Evolutionary conservation across 371 early-diverging fungal genomes (phyloP).

Genomic region (Mucor mucedo): DNA sequence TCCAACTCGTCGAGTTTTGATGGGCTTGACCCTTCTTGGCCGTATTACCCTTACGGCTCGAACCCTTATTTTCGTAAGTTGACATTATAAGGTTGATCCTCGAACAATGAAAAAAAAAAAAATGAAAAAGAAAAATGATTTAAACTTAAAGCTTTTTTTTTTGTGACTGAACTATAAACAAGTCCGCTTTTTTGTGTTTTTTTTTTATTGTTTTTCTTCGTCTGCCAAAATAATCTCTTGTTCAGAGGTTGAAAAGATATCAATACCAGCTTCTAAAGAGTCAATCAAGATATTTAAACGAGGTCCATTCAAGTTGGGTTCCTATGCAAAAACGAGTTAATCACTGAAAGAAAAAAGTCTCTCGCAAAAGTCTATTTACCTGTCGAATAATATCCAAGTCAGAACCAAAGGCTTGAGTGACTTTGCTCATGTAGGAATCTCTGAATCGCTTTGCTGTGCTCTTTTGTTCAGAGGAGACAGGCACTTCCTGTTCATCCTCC

Average conservation of each 20-base stretch:
- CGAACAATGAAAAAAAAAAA: constrained; percentile 6
- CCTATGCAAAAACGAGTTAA: constrained; percentile 23
- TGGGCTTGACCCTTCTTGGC: constrained; percentile 86
- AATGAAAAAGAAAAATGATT: constrained; percentile 15
- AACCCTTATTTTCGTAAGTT: constrained; percentile 45
- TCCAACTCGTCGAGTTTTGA: constrained; percentile 89
- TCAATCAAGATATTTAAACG: constrained; percentile 48
- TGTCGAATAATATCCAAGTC: constrained; percentile 54
- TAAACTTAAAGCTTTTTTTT: not conserved
- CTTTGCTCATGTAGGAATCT: constrained; percentile 46
- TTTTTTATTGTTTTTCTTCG: constrained; percentile 12
- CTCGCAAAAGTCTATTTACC: constrained; percentile 16
- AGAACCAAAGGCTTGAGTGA: constrained; percentile 52
- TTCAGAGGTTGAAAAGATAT: constrained; percentile 46
- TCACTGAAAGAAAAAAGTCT: not conserved
- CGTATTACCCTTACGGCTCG: constrained; percentile 61
- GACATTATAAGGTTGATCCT: constrained; percentile 23
- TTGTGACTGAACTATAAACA: constrained; percentile 2
- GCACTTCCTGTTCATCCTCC: constrained; percentile 15
- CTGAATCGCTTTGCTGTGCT: constrained; percentile 35
- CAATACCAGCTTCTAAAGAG: constrained; percentile 55
- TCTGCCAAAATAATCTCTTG: constrained; percentile 47
- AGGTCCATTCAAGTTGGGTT: constrained; percentile 41
- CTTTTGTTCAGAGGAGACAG: constrained; percentile 17
- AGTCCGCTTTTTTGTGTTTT: not conserved